Conservation (phyloP, 75 land plant genomes). For the Pinus albicaulis region DNA sequence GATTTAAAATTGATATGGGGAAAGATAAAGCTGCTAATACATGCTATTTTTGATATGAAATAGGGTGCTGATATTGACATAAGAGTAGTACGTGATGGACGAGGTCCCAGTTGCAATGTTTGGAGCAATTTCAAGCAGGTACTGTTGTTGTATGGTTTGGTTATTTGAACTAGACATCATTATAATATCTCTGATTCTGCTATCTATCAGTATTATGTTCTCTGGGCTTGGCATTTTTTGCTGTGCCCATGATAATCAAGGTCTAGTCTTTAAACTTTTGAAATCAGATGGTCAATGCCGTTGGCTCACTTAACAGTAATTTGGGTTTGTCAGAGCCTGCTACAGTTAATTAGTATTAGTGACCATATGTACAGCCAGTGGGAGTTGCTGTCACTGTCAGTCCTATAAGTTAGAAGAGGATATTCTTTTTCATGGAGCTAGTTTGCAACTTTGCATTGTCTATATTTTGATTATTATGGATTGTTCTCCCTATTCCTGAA, state of each 20-base stretch:
- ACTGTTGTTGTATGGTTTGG: not conserved
- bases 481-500: too few species aligned
- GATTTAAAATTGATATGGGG: not conserved
- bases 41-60: not conserved
- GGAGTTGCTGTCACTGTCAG: not conserved
- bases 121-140: constrained; percentile 99
- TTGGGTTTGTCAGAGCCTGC: too few species aligned
- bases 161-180: not conserved
- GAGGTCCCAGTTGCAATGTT: constrained; percentile 92
- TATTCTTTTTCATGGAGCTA: constrained; percentile 1
- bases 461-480: not conserved
- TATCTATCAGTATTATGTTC: not conserved
- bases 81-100: constrained; percentile 91
- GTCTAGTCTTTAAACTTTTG: not conserved
- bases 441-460: not conserved
- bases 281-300: not conserved
- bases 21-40: constrained; percentile 2
- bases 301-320: too few species aligned
- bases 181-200: not conserved
- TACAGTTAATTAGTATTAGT: not conserved
- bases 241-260: not conserved
- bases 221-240: not conserved
- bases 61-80: constrained; percentile 99
- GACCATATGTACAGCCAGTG: not conserved
- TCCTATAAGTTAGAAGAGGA: not conserved